phyloP scores from a whole-genome alignment of 2,329 filamentous ascomycete genomes.

The Juglanconis juglandina region DNA sequence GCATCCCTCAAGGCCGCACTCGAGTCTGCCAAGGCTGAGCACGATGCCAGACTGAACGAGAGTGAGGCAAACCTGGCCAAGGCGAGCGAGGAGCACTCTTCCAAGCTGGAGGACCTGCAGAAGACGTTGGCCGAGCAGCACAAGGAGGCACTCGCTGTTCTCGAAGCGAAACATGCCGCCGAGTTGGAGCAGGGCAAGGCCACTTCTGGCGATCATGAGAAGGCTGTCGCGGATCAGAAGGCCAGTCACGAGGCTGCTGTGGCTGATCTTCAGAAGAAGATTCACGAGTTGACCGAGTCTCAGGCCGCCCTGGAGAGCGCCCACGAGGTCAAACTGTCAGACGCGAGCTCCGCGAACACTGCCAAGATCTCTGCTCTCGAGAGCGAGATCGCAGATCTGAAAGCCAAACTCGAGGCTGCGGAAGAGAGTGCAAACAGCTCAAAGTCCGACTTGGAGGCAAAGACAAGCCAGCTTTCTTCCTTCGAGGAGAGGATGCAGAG shows the following conservation, averaged over 20 bases:
- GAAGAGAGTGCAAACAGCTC: constrained; percentile 42
- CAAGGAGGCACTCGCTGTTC: constrained; percentile 42
- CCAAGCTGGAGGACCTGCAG: constrained; percentile 50
- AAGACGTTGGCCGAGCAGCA: constrained; percentile 49
- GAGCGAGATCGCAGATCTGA: constrained; percentile 49
- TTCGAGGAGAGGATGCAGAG: constrained; percentile 39
- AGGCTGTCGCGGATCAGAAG: constrained; percentile 48
- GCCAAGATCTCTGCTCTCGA: constrained; percentile 50
- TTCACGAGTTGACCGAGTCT: constrained; percentile 49
- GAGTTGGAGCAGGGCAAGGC: constrained; percentile 46
- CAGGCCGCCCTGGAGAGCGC: constrained; percentile 43
- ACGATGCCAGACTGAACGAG: constrained; percentile 35
- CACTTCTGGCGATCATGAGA: constrained; percentile 44
- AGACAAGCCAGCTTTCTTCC: constrained; percentile 36
- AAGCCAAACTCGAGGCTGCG: constrained; percentile 44
- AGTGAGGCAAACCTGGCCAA: constrained; percentile 34
- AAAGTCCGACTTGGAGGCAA: constrained; percentile 42
- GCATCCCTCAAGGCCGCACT: constrained; percentile 48
- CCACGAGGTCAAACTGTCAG: constrained; percentile 42
- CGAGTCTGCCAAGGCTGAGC: constrained; percentile 41
- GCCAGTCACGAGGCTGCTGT: constrained; percentile 45
- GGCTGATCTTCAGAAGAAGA: constrained; percentile 51
- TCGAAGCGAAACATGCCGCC: constrained; percentile 52
- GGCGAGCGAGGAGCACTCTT: constrained; percentile 45
- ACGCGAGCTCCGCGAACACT: constrained; percentile 41